Evolutionary conservation across 2,329 filamentous ascomycete species (phyloP).

Genomic region (Colletotrichum orbiculare): DNA sequence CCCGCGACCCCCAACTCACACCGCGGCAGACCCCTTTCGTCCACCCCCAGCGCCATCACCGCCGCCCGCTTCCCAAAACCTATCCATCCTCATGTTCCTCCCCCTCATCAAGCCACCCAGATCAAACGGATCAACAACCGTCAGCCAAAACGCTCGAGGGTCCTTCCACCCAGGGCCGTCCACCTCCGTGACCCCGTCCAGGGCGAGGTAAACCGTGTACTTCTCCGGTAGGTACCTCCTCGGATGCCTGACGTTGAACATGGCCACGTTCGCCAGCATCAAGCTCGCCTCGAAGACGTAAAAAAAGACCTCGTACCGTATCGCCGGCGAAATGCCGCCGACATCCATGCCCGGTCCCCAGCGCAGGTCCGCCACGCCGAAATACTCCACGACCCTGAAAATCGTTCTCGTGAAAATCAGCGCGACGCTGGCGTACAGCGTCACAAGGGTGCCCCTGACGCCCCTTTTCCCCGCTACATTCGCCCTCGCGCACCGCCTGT

Average conservation of each 20-base stretch:
- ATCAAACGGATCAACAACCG: slow-evolving; percentile 56
- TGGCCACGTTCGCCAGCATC: slow-evolving; percentile 62
- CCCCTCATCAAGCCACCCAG: slow-evolving; percentile 48
- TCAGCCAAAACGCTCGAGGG: slow-evolving; percentile 54
- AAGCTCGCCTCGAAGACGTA: slow-evolving; percentile 66
- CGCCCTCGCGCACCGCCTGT: slow-evolving; percentile 53
- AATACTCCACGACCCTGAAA: slow-evolving; percentile 70
- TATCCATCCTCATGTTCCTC: slow-evolving; percentile 43
- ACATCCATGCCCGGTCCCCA: slow-evolving; percentile 51
- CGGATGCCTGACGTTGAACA: slow-evolving; percentile 64
- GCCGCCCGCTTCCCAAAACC: slow-evolving; percentile 48
- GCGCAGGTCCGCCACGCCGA: slow-evolving; percentile 56
- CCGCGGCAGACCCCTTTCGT: neutral
- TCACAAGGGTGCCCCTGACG: slow-evolving; percentile 52
- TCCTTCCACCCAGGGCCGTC: slow-evolving; percentile 62
- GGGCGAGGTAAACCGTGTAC: slow-evolving; percentile 60
- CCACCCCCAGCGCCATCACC: neutral
- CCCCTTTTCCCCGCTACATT: slow-evolving; percentile 46
- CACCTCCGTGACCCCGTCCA: slow-evolving; percentile 61
- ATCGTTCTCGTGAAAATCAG: slow-evolving; percentile 66
- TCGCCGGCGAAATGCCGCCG: slow-evolving; percentile 52
- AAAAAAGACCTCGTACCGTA: slow-evolving; percentile 70
- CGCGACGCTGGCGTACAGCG: slow-evolving; percentile 61
- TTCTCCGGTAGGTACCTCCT: slow-evolving; percentile 60
- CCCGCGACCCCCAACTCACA: neutral